Conservation (phyloP, 768 basidiomycete genomes). For the Mycena belliarum region DNA sequence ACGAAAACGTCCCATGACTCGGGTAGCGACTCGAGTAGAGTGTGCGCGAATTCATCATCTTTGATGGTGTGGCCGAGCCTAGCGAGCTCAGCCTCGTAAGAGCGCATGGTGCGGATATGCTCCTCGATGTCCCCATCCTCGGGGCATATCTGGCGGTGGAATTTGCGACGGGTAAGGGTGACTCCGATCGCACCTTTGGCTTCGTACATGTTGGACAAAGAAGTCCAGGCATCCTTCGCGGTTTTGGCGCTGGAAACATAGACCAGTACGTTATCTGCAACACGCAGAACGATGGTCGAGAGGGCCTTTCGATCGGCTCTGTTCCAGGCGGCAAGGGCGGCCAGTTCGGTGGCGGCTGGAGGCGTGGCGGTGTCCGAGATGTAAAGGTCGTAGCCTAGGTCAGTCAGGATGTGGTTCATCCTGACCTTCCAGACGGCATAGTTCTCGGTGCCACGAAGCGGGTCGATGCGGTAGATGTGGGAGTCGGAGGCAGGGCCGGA, state of each 20-base stretch:
- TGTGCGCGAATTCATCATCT: constrained; percentile 32
- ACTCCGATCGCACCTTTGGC: constrained; percentile 30
- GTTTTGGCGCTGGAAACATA: constrained; percentile 27
- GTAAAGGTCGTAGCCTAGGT: constrained; percentile 14
- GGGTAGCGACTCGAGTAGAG: constrained; percentile 32
- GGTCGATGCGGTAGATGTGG: constrained; percentile 21
- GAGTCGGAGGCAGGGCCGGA: background rate
- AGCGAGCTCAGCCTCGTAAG: constrained; percentile 26
- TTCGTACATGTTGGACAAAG: constrained; percentile 31
- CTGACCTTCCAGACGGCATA: constrained; percentile 24
- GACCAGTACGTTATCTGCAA: constrained; percentile 29
- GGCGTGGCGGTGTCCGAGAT: background rate
- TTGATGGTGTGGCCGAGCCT: constrained; percentile 24
- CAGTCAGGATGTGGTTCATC: constrained; percentile 25
- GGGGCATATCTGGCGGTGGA: constrained; percentile 26
- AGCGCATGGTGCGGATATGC: constrained; percentile 30
- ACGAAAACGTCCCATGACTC: constrained; percentile 35
- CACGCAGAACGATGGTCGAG: constrained; percentile 29
- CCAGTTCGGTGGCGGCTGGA: background rate
- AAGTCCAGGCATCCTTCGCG: constrained; percentile 31
- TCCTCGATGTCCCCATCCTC: constrained; percentile 34
- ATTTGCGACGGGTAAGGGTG: constrained; percentile 25
- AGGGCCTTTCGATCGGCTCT: constrained; percentile 31
- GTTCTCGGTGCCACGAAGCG: constrained; percentile 18
- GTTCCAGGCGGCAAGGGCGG: constrained; percentile 24